phyloP scores from a whole-genome alignment of 1,284 basidiomycete genomes.

The Pseudozyma flocculosa region DNA sequence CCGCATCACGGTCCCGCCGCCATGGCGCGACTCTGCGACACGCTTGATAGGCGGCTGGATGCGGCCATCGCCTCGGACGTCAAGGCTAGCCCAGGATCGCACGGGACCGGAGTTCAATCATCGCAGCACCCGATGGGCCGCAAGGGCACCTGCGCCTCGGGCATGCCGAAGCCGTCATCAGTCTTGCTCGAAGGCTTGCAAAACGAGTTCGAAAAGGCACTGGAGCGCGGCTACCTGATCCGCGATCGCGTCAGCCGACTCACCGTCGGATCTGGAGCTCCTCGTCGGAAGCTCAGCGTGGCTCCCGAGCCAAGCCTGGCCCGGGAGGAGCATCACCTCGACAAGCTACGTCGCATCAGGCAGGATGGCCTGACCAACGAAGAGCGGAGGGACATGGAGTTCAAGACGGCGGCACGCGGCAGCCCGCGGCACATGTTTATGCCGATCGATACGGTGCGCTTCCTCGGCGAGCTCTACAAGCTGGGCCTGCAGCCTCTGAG shows the following conservation, averaged over 20 bases:
- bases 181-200: background rate
- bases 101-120: no score
- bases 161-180: background rate
- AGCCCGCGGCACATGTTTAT: slow-evolving; percentile 10
- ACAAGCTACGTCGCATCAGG: background rate
- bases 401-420: background rate
- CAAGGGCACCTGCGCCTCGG: no score
- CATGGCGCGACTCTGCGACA: no score
- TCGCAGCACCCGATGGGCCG: no score
- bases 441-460: slow-evolving; percentile 12
- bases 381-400: background rate
- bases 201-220: background rate
- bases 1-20: background rate
- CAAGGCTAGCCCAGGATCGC: no score
- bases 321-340: background rate
- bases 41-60: no score
- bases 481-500: slow-evolving; percentile 1
- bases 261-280: background rate
- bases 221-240: background rate
- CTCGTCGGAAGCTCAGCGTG: background rate
- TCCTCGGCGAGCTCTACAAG: slow-evolving; percentile 29
- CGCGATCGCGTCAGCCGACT: background rate
- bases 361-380: background rate
- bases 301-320: background rate
- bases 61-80: no score